Conservation (phyloP, 305 asterid genomes). For the Solanum hybrid region DNA sequence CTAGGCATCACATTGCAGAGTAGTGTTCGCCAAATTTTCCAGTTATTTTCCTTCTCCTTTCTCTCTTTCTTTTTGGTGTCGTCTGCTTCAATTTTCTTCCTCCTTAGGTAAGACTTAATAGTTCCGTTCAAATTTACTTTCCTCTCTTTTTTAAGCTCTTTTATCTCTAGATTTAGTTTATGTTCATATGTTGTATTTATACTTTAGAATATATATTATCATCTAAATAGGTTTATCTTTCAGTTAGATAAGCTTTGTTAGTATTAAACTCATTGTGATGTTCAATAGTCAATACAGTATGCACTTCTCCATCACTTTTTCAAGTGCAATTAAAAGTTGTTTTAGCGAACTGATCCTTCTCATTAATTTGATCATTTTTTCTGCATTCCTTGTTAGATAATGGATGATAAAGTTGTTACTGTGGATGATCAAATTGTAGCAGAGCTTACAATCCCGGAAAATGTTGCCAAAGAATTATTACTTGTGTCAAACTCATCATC, state of each 20-base stretch:
- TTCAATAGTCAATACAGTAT: background rate
- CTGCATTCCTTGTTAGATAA: slow-evolving; percentile 9
- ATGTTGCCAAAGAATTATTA: slow-evolving; percentile 28
- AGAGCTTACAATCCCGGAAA: slow-evolving; percentile 17
- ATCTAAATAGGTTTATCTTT: background rate
- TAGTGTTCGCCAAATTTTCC: background rate
- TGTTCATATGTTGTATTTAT: background rate
- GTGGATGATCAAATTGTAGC: slow-evolving; percentile 18
- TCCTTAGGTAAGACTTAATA: background rate
- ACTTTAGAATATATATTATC: background rate
- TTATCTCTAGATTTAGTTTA: background rate
- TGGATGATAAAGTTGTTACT: slow-evolving; percentile 20
- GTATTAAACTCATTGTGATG: background rate
- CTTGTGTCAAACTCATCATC: slow-evolving; percentile 29
- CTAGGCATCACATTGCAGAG: background rate
- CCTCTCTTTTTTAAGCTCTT: background rate
- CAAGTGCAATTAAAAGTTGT: background rate
- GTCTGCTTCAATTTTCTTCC: background rate
- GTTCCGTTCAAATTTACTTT: background rate
- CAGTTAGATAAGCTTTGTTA: background rate
- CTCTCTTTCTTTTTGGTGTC: background rate
- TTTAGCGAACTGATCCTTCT: background rate
- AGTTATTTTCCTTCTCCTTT: background rate
- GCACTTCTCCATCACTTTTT: background rate
- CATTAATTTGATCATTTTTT: background rate